A percentile compares a stretch with the other conserved stretches of the same genome.
Conservation (phyloP, 805 yeast species). For the Ogataea pignaliae region DNA sequence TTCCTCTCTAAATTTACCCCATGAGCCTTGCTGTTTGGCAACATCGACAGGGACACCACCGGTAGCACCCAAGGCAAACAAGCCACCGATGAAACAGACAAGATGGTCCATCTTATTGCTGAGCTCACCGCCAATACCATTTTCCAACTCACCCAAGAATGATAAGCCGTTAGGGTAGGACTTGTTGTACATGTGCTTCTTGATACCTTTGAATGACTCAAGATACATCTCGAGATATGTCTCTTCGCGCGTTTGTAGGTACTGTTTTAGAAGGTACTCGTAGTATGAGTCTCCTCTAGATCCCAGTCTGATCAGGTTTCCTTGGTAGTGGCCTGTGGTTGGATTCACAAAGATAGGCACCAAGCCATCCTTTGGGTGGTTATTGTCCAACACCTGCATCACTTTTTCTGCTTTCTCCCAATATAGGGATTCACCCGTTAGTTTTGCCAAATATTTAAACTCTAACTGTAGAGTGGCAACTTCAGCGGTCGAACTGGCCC, state of each 20-base stretch:
- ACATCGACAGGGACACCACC: constrained; percentile 54
- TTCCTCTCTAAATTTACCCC: constrained; percentile 55
- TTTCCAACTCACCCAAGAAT: constrained; percentile 72
- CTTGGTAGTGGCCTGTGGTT: constrained; percentile 64
- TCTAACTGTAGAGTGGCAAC: constrained; percentile 85
- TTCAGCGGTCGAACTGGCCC: constrained; percentile 87
- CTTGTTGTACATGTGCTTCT: constrained; percentile 53
- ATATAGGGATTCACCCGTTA: constrained; percentile 74
- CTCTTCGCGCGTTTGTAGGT: constrained; percentile 69
- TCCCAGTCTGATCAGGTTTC: constrained; percentile 69
- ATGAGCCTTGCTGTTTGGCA: constrained; percentile 50
- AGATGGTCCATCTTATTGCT: constrained; percentile 86
- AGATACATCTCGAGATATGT: constrained; percentile 71
- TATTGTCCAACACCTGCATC: constrained; percentile 63
- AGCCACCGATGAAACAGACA: constrained; percentile 88
- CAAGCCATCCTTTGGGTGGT: constrained; percentile 65
- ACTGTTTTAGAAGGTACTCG: constrained; percentile 83
- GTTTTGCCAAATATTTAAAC: constrained; percentile 70
- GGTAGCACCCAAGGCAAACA: constrained; percentile 86
- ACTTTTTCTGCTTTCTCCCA: constrained; percentile 79
- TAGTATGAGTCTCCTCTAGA: constrained; percentile 93
- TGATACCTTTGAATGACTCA: constrained; percentile 74
- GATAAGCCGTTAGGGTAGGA: constrained; percentile 61
- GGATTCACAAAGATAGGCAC: constrained; percentile 81
- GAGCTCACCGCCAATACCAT: constrained; percentile 57